Conservation (phyloP, 768 basidiomycete species). For the Collybiopsis confluens region DNA sequence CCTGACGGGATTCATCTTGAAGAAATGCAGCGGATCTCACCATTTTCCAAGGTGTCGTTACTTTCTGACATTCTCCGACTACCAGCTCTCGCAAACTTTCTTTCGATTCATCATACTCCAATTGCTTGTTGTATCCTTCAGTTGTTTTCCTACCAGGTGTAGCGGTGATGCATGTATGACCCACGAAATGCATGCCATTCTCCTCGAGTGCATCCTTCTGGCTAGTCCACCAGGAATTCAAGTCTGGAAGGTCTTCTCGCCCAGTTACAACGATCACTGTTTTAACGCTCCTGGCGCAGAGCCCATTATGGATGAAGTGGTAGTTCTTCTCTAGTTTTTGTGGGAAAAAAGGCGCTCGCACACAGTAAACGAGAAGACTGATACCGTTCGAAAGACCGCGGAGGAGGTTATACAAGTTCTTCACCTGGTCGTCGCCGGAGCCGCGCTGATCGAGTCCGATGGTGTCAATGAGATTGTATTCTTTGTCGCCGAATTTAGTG, state of each 20-base stretch:
- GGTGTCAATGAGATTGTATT: conserved; percentile 29
- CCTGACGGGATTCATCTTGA: no score
- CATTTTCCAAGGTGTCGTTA: conserved; percentile 4
- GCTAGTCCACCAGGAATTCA: conserved; percentile 27
- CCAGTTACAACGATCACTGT: conserved; percentile 34
- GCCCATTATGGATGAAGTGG: conserved; percentile 29
- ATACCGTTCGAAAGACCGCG: conserved; percentile 23
- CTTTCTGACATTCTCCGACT: no score
- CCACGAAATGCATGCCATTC: conserved; percentile 26
- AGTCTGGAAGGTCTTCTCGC: conserved; percentile 28
- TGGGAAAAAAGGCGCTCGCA: conserved; percentile 32
- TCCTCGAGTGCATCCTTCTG: conserved; percentile 20
- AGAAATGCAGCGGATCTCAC: no score
- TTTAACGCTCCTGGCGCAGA: conserved; percentile 33
- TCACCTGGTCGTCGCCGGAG: conserved; percentile 18
- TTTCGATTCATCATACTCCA: conserved; percentile 28
- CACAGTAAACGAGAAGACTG: conserved; percentile 35
- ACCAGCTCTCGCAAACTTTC: neutral
- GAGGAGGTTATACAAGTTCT: conserved; percentile 22
- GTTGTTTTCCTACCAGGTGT: conserved; percentile 16
- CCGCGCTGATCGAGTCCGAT: conserved; percentile 31
- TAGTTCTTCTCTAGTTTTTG: conserved; percentile 33
- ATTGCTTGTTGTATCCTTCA: conserved; percentile 14
- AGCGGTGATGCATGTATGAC: conserved; percentile 28
- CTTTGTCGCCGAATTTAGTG: no score